Evolutionary conservation across 208 protist species (phyloP).

Genomic region (Trypanosoma theileri): DNA sequence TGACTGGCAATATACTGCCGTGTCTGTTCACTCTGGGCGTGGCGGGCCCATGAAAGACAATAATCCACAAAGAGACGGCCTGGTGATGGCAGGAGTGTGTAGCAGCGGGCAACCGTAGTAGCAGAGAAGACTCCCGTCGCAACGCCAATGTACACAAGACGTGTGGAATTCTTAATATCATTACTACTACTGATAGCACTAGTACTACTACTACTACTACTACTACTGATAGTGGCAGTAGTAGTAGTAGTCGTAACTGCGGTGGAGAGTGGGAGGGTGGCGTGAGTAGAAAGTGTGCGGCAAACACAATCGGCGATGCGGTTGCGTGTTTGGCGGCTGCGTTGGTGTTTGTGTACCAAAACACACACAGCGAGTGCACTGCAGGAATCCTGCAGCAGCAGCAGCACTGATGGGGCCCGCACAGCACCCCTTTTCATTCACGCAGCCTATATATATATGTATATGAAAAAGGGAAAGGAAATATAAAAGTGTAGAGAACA

Average conservation of each 20-base stretch:
- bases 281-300: slow-evolving; percentile 7
- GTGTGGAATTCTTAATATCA: background rate
- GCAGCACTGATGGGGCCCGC: background rate
- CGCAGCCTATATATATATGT: background rate
- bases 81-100: slow-evolving; percentile 39
- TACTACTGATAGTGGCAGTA: background rate
- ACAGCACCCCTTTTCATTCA: slow-evolving; percentile 4
- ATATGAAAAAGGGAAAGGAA: background rate
- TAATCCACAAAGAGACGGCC: slow-evolving; percentile 37
- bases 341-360: background rate
- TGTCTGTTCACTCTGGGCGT: slow-evolving; percentile 42
- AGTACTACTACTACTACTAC: background rate
- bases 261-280: background rate
- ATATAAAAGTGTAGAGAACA: background rate
- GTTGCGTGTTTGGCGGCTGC: background rate
- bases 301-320: slow-evolving; percentile 11
- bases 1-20: slow-evolving; percentile 49
- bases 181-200: background rate
- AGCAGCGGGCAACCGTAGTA: slow-evolving; percentile 14
- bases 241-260: background rate
- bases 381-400: slow-evolving; percentile 25
- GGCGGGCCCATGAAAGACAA: slow-evolving; percentile 38
- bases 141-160: slow-evolving; percentile 14
- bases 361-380: slow-evolving; percentile 5
- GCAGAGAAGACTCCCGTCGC: background rate